Conservation (phyloP, 495 filamentous ascomycete species). For the Barbatosphaeria neglecta region DNA sequence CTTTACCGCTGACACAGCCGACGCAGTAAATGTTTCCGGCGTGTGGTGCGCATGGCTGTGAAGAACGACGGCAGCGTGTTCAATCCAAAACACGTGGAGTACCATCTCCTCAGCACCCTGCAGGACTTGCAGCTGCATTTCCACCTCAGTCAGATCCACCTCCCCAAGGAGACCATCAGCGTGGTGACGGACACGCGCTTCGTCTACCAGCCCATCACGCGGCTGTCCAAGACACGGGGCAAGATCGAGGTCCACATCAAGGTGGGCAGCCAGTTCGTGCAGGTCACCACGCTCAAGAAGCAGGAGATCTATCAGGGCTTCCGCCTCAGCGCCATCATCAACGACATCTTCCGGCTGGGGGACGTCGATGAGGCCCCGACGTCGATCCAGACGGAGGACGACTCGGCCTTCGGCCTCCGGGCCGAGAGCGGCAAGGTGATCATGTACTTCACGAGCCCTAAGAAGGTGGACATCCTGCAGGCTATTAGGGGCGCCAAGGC, state of each 20-base stretch:
- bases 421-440: slow-evolving; percentile 56
- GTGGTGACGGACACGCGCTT: slow-evolving; percentile 51
- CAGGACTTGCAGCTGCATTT: slow-evolving; percentile 54
- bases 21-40: slow-evolving; percentile 50
- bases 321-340: slow-evolving; percentile 46
- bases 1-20: neutral
- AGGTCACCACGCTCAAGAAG: slow-evolving; percentile 53
- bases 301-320: slow-evolving; percentile 50
- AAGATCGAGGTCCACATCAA: slow-evolving; percentile 55
- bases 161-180: slow-evolving; percentile 56
- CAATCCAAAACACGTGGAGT: slow-evolving; percentile 48
- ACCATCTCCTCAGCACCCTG: slow-evolving; percentile 46
- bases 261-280: slow-evolving; percentile 55
- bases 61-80: slow-evolving; percentile 43
- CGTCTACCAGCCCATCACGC: slow-evolving; percentile 51
- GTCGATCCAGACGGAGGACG: slow-evolving; percentile 50
- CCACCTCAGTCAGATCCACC: slow-evolving; percentile 47
- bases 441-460: slow-evolving; percentile 54
- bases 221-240: slow-evolving; percentile 52
- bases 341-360: slow-evolving; percentile 53
- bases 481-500: slow-evolving; percentile 46
- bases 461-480: slow-evolving; percentile 48
- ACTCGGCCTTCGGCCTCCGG: slow-evolving; percentile 54
- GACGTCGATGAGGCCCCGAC: slow-evolving; percentile 53
- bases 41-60: slow-evolving; percentile 41